A percentile compares a stretch with the other conserved stretches of the same genome.
Evolutionary conservation across 345 rosid species (phyloP).

Genomic region (Gynandropsis gynandra): DNA sequence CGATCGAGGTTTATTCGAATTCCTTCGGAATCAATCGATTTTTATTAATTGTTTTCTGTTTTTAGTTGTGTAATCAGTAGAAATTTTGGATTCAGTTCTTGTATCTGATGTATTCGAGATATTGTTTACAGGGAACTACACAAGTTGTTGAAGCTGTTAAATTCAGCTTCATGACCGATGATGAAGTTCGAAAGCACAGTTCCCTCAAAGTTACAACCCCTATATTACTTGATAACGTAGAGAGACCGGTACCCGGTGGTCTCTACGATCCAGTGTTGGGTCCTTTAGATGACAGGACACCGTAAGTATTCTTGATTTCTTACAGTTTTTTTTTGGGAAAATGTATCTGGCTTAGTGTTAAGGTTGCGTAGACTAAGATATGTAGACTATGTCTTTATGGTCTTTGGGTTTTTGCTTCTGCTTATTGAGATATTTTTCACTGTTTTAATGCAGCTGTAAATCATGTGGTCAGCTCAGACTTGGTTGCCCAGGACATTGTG

Average conservation of each 20-base stretch:
- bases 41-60: no score
- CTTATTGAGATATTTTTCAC: slow-evolving; percentile 1
- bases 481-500: slow-evolving; percentile 89
- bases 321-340: no score
- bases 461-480: slow-evolving; percentile 52
- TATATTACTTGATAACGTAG: slow-evolving; percentile 33
- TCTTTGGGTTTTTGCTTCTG: slow-evolving; percentile 5
- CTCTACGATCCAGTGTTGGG: slow-evolving; percentile 52
- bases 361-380: background rate
- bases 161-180: slow-evolving; percentile 44
- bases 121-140: slow-evolving; percentile 37
- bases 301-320: slow-evolving; percentile 28
- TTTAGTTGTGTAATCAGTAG: no score
- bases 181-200: slow-evolving; percentile 51
- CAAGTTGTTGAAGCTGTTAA: slow-evolving; percentile 37
- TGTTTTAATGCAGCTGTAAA: slow-evolving; percentile 61
- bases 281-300: slow-evolving; percentile 31
- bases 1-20: slow-evolving; percentile 24
- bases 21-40: no score
- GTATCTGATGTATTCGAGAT: background rate
- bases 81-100: no score
- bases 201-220: slow-evolving; percentile 39
- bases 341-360: no score
- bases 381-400: background rate
- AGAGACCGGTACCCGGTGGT: slow-evolving; percentile 43